Evolutionary conservation across 371 early-diverging fungal species (phyloP), one percentile per base, ranked within the genome.

Genomic region (Mucor piriformis): DNA sequence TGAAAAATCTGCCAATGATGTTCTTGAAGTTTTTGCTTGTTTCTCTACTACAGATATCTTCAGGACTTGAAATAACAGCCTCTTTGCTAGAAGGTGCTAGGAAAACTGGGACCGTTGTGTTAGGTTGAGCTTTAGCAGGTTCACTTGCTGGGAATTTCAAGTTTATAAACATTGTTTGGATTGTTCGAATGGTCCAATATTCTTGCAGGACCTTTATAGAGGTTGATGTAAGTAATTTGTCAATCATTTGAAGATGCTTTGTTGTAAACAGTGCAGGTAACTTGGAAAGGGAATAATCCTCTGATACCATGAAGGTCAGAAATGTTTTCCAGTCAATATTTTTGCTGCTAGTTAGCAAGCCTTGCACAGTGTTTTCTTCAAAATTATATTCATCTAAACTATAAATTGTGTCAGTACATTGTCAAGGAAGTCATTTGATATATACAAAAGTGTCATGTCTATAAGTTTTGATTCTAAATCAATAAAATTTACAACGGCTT

Each of bases 1-100:
- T 34, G 34, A 46, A 55, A 54, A 51, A 81, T 40, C 20, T 44
- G 3, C 56, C 46, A n/a, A 55, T 15, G 21, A 29, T 55, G 18
- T 55, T 13, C 4, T 33, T 33, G 15, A 46, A 34, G 0, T 34
- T 44, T 20, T 6, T 34, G 3, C 56, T 46, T 24, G 46, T 46
- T 13, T 46, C 46, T 12, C 15, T 7, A 21, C 24, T 11, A 24
- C 46, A 46, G 3, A 11, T 3, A 4, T 16, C 16, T 42, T 10
- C 20, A 18, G 16, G 20, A 18, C 7, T 18, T n/a, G n/a, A 18
- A 38, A 15, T 1, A 6, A 15, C 38, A 10, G 42, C 3, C 0
- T 42, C 42, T 6, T 42, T 42, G 16, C 8, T 18, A 42, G n/a
- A 8, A 6, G 42, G 42, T 3, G 42, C 16, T 29, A 8, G 8